Evolutionary conservation across 148 eudicot genomes (phyloP).

Genomic region (Diospyros lotus): DNA sequence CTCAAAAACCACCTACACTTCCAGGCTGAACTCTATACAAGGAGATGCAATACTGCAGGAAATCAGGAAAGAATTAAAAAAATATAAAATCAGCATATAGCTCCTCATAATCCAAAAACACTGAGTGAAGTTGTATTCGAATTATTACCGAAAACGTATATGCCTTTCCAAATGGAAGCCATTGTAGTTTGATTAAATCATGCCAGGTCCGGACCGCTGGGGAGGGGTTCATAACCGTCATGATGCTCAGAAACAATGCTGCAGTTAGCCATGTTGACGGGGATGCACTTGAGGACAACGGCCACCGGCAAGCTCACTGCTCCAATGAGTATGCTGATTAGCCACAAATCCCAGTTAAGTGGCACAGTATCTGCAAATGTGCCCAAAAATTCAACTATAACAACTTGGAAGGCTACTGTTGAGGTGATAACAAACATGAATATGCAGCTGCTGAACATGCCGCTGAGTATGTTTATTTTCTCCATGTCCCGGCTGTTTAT

Average conservation of each 20-base stretch:
- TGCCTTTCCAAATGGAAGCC: neutral
- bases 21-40: neutral
- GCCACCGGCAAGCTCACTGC: conserved; percentile 52
- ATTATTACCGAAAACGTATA: neutral
- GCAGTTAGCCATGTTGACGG: conserved; percentile 24
- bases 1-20: too few species aligned
- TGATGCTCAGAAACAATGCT: conserved; percentile 22
- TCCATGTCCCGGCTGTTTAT: conserved; percentile 88
- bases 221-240: conserved; percentile 70
- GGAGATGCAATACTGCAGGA: too few species aligned
- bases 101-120: conserved; percentile 1
- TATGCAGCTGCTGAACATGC: conserved; percentile 62
- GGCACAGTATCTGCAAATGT: conserved; percentile 70
- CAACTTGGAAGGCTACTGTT: conserved; percentile 57
- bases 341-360: conserved; percentile 47
- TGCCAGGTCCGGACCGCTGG: conserved; percentile 71
- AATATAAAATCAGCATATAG: too few species aligned
- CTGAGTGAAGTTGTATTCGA: conserved; percentile 14
- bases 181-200: conserved; percentile 12
- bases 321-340: conserved; percentile 48
- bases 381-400: conserved; percentile 71
- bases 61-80: too few species aligned
- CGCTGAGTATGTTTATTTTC: conserved; percentile 59
- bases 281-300: conserved; percentile 53
- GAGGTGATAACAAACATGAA: conserved; percentile 46